A percentile compares a stretch with the other conserved stretches of the same genome.
Conservation (phyloP, 495 filamentous ascomycete species). For the Penicillium herquei region DNA sequence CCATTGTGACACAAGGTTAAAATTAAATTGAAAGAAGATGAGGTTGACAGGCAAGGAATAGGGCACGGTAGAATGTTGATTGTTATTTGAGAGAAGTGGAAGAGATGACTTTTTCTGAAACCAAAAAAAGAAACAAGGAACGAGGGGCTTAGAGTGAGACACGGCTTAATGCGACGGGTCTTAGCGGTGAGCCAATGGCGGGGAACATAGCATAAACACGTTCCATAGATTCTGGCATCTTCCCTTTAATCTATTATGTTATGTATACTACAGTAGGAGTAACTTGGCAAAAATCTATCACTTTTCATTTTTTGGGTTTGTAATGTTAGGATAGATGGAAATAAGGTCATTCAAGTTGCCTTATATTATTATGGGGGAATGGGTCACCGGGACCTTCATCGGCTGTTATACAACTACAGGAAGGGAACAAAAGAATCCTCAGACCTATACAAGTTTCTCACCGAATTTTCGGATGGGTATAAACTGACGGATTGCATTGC, state of each 20-base stretch:
- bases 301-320: background rate
- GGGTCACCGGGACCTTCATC: conserved; percentile 13
- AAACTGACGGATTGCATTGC: background rate
- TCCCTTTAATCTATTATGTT: background rate
- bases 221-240: conserved; percentile 19
- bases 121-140: conserved; percentile 32
- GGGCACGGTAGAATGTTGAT: conserved; percentile 1
- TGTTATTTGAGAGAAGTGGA: background rate
- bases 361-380: conserved; percentile 8
- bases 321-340: no score
- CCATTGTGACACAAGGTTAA: conserved; percentile 37
- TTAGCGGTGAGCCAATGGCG: conserved; percentile 33
- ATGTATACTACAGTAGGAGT: background rate
- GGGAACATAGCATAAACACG: conserved; percentile 9
- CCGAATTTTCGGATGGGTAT: background rate
- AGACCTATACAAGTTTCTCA: background rate
- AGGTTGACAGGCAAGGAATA: no score
- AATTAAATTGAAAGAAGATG: conserved; percentile 9
- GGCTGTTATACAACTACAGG: conserved; percentile 14
- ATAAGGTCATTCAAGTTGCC: background rate
- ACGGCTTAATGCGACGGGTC: conserved; percentile 27
- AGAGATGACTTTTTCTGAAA: conserved; percentile 14
- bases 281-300: background rate
- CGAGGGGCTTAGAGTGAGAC: conserved; percentile 31
- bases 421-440: background rate